A percentile compares a stretch with the other conserved stretches of the same genome.
Conservation (phyloP, 1,284 basidiomycete genomes). For the Sanghuangporus sanghuang region DNA sequence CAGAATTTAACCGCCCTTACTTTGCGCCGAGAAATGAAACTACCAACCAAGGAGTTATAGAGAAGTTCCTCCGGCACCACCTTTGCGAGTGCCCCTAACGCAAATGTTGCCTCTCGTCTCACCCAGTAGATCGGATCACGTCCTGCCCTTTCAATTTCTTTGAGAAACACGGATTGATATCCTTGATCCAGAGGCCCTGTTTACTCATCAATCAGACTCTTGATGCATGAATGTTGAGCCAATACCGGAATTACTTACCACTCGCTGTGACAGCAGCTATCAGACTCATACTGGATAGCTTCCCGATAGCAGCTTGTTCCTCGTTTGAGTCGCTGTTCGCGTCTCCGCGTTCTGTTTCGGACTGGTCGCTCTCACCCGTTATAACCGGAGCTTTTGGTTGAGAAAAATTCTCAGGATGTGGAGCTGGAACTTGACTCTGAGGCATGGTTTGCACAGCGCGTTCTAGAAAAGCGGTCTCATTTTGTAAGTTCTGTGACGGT, state of each 20-base stretch:
- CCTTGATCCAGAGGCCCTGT: conserved; percentile 60
- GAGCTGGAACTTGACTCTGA: background rate
- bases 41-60: conserved; percentile 54
- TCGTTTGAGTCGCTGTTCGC: conserved; percentile 9
- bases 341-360: background rate
- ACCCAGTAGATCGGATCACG: conserved; percentile 81
- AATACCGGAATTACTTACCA: conserved; percentile 39
- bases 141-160: conserved; percentile 77
- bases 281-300: conserved; percentile 89
- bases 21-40: background rate
- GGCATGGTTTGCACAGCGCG: background rate
- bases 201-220: conserved; percentile 8
- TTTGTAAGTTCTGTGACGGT: background rate
- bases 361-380: background rate
- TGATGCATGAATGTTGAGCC: conserved; percentile 5
- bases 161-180: conserved; percentile 65
- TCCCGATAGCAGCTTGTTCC: conserved; percentile 76
- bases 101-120: conserved; percentile 85
- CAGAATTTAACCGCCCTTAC: background rate
- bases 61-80: conserved; percentile 73
- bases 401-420: background rate
- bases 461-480: background rate
- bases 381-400: background rate
- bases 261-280: conserved; percentile 81
- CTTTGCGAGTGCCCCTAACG: conserved; percentile 85